Conservation (phyloP, 441 rosid species). For the Populus hybrid region DNA sequence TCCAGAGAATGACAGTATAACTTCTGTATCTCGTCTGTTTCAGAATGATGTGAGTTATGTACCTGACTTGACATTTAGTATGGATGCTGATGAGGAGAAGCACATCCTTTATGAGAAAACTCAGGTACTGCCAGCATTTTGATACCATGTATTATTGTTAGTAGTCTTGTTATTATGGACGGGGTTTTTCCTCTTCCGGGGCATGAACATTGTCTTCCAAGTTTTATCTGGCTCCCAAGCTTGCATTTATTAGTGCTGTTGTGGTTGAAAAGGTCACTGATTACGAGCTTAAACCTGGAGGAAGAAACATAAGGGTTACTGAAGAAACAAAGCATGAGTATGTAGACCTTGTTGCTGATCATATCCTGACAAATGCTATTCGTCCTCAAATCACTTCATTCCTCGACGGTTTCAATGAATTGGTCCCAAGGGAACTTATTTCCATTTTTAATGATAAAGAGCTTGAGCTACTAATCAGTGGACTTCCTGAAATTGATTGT, state of each 20-base stretch:
- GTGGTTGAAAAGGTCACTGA: conserved; percentile 74
- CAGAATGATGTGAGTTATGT: conserved; percentile 92
- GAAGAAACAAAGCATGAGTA: conserved; percentile 98
- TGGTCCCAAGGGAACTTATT: conserved; percentile 75
- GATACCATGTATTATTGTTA: not conserved
- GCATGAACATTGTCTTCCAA: not conserved
- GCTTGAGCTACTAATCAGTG: conserved; percentile 96
- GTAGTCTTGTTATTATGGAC: not conserved
- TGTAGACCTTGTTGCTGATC: conserved; percentile 97
- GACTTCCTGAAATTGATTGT: conserved; percentile 99
- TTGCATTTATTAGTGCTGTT: conserved; percentile 19
- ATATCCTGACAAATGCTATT: conserved; percentile 92
- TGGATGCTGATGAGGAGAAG: conserved; percentile 98
- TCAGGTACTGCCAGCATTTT: conserved; percentile 44
- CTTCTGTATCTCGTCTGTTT: conserved; percentile 15
- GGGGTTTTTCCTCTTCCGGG: not conserved
- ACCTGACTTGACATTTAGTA: conserved; percentile 94
- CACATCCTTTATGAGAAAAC: conserved; percentile 92
- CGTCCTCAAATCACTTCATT: conserved; percentile 94
- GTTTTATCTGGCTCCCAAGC: not conserved
- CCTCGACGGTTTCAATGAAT: conserved; percentile 84
- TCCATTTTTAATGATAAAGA: conserved; percentile 96
- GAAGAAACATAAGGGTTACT: conserved; percentile 89
- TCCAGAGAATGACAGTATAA: conserved; percentile 1
- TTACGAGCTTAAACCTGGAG: conserved; percentile 96